These are phyloP conservation scores for Cocos nucifera DNA, from an alignment of 176 grass and related monocot species.

Conservation along the genomic window DNA sequence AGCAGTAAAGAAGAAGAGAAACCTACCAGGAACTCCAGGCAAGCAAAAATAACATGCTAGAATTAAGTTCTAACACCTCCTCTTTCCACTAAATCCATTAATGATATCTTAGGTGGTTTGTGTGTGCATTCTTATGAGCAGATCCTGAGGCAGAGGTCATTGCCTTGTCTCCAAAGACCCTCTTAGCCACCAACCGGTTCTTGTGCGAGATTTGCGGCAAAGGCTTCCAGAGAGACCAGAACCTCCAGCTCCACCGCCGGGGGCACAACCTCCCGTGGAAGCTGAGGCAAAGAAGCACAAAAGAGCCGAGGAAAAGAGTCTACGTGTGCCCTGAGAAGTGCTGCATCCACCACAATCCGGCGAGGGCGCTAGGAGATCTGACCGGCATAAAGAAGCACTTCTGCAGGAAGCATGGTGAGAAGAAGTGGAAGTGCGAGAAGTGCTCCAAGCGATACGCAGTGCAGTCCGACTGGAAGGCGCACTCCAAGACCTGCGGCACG, in stretches of 20 bases:
- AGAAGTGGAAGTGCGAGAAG: constrained; percentile 99
- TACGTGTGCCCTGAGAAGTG: constrained; percentile 83
- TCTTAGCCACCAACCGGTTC: constrained; percentile 85
- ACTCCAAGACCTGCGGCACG: constrained; percentile 85
- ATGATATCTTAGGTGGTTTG: no score
- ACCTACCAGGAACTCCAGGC: constrained; percentile 95
- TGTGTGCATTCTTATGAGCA: constrained; percentile 7
- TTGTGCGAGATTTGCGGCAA: constrained; percentile 95
- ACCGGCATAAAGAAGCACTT: constrained; percentile 99
- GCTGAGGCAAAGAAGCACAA: constrained; percentile 66
- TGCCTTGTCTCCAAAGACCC: constrained; percentile 60
- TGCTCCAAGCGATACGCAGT: constrained; percentile 82
- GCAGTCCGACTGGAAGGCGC: constrained; percentile 98
- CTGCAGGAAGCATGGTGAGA: constrained; percentile 97
- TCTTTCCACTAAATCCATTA: no score
- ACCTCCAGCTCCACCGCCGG: constrained; percentile 83
- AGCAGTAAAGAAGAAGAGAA: constrained; percentile 88
- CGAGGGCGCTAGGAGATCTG: constrained; percentile 70
- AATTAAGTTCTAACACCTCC: no score
- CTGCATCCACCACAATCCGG: constrained; percentile 88
- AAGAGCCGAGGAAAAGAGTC: constrained; percentile 70
- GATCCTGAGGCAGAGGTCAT: constrained; percentile 88
- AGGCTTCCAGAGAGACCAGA: constrained; percentile 93
- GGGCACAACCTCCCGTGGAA: constrained; percentile 92
- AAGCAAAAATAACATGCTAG: constrained; percentile 7